phyloP scores from a whole-genome alignment of 2,329 filamentous ascomycete genomes.

The Neonectria hederae region DNA sequence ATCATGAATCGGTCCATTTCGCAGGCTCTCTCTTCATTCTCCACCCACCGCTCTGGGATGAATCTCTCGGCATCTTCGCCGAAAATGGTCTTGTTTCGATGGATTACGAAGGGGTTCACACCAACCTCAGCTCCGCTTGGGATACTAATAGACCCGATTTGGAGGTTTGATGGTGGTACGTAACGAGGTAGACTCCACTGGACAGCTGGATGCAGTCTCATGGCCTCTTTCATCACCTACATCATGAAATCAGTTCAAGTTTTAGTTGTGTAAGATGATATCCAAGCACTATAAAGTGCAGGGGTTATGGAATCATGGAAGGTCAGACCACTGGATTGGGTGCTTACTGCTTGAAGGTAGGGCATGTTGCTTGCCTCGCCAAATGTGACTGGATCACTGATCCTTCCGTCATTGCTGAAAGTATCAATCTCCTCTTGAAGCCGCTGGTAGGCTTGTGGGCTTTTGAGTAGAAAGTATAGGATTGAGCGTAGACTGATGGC shows the following conservation, averaged over 20 bases:
- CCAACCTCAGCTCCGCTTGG: slow-evolving; percentile 12
- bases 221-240: slow-evolving; percentile 19
- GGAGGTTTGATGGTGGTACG: neutral
- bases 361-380: slow-evolving; percentile 13
- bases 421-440: slow-evolving; percentile 11
- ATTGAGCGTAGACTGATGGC: slow-evolving; percentile 12
- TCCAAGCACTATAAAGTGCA: neutral
- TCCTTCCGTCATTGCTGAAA: neutral
- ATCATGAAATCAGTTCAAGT: neutral
- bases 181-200: slow-evolving; percentile 18
- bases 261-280: neutral
- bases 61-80: slow-evolving; percentile 12
- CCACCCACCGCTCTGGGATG: slow-evolving; percentile 14
- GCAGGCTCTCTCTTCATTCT: neutral
- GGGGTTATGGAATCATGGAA: no score
- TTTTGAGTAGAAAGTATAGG: slow-evolving; percentile 10
- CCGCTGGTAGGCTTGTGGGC: neutral
- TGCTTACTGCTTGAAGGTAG: slow-evolving; percentile 15
- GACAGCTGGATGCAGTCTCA: slow-evolving; percentile 15
- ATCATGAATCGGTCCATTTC: slow-evolving; percentile 12
- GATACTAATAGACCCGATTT: slow-evolving; percentile 4
- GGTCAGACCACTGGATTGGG: neutral
- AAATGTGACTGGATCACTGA: slow-evolving; percentile 17
- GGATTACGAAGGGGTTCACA: slow-evolving; percentile 13
- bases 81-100: slow-evolving; percentile 9